Conservation (phyloP, 2,329 filamentous ascomycete species). For the Chaetomiaceae sp. region DNA sequence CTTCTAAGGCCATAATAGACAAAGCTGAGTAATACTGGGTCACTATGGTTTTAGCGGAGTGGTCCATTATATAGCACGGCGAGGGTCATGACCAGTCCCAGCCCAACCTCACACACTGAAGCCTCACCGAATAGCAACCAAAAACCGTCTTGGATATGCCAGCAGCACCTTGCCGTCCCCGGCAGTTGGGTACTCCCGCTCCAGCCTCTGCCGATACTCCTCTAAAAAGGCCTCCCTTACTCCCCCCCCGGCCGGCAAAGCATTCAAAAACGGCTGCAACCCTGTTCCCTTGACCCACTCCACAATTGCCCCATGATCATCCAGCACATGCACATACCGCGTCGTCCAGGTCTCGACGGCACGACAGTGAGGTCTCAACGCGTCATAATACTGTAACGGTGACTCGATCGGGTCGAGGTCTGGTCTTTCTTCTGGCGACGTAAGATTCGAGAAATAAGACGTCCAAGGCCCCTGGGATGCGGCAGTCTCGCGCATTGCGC, state of each 20-base stretch:
- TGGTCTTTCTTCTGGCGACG: constrained; percentile 30
- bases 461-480: constrained; percentile 30
- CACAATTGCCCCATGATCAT: constrained; percentile 39
- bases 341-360: constrained; percentile 52
- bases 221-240: constrained; percentile 42
- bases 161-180: too few relatives aligned
- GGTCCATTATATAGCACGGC: too few relatives aligned
- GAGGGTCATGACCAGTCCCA: too few relatives aligned
- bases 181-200: too few relatives aligned
- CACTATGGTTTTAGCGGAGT: too few relatives aligned
- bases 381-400: constrained; percentile 45
- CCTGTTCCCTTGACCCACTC: constrained; percentile 59
- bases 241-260: constrained; percentile 34
- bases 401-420: constrained; percentile 47
- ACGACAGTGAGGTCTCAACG: constrained; percentile 39
- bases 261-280: constrained; percentile 50
- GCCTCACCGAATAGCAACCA: too few relatives aligned
- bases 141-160: too few relatives aligned
- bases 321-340: constrained; percentile 35
- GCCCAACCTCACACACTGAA: too few relatives aligned
- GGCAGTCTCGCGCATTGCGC: constrained; percentile 43
- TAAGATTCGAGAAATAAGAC: constrained; percentile 16
- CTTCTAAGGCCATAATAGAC: too few relatives aligned
- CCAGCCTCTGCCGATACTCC: constrained; percentile 23
- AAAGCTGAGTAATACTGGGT: too few relatives aligned